Percentiles rank a stretch among this genome's conserved stretches.
Conservation (phyloP, 352 stramenopile genomes). For the Globisporangium apiculatum region DNA sequence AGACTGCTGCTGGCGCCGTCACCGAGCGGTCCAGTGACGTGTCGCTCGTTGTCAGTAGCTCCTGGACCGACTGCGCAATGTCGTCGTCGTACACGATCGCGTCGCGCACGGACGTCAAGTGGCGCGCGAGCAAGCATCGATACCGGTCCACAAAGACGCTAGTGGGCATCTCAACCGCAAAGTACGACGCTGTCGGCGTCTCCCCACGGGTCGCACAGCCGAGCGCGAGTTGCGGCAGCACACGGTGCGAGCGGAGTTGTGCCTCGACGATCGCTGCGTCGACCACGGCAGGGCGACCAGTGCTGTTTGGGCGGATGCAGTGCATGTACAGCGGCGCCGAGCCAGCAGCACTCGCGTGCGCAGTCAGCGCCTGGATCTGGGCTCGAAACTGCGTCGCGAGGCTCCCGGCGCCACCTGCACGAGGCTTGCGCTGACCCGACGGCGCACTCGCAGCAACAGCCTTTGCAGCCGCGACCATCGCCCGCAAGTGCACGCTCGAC, state of each 20-base stretch:
- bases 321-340: conserved; percentile 43
- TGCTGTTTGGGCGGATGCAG: conserved; percentile 35
- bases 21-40: neutral
- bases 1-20: conserved; percentile 1
- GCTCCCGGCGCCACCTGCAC: neutral
- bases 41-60: conserved; percentile 12
- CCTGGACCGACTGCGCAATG: conserved; percentile 13
- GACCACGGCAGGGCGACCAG: conserved; percentile 19
- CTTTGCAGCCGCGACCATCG: conserved; percentile 18
- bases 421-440: no score
- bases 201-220: conserved; percentile 7
- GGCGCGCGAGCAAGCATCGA: conserved; percentile 14
- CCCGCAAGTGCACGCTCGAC: conserved; percentile 16
- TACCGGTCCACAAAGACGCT: conserved; percentile 22
- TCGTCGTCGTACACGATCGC: conserved; percentile 7
- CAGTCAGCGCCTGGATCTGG: conserved; percentile 22
- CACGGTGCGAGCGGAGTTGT: conserved; percentile 28
- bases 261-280: conserved; percentile 21
- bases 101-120: neutral
- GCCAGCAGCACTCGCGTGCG: neutral
- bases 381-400: conserved; percentile 39
- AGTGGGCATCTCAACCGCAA: conserved; percentile 20
- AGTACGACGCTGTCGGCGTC: conserved; percentile 12
- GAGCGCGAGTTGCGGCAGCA: conserved; percentile 25
- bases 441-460: neutral